phyloP scores from a whole-genome alignment of 768 basidiomycete species.

The Rhizopogon vesiculosus region DNA sequence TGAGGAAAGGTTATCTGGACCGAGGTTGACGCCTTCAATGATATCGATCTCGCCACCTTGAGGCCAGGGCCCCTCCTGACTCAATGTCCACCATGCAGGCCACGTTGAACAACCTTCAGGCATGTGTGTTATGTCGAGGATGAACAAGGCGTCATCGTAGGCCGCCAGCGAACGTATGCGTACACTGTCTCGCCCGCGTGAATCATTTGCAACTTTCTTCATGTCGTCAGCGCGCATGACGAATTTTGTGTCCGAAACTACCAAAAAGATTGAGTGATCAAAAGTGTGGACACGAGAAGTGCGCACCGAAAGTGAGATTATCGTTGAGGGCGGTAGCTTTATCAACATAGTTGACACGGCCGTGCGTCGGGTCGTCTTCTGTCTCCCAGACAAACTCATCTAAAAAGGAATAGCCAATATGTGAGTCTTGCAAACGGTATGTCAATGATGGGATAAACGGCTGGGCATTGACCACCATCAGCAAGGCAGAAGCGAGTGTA shows the following conservation, averaged over 20 bases:
- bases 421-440: conserved; percentile 3
- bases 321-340: conserved; percentile 32
- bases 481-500: background rate
- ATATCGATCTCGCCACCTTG: conserved; percentile 58
- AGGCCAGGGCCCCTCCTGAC: conserved; percentile 51
- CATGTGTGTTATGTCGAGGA: conserved; percentile 57
- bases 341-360: conserved; percentile 57
- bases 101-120: conserved; percentile 56
- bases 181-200: conserved; percentile 53
- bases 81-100: conserved; percentile 63
- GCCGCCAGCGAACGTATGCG: conserved; percentile 44
- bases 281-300: background rate
- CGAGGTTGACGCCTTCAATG: conserved; percentile 56
- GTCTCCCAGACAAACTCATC: conserved; percentile 45
- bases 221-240: conserved; percentile 52
- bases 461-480: background rate
- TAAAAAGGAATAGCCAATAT: conserved; percentile 40
- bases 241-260: conserved; percentile 31
- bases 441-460: background rate
- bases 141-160: conserved; percentile 41
- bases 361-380: conserved; percentile 56
- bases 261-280: background rate
- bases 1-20: conserved; percentile 41
- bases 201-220: conserved; percentile 27
- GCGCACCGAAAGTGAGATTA: conserved; percentile 45